Percentiles rank a stretch among this genome's conserved stretches.
Evolutionary conservation across 345 rosid genomes (phyloP).

Genomic region (Salix arbutifolia): DNA sequence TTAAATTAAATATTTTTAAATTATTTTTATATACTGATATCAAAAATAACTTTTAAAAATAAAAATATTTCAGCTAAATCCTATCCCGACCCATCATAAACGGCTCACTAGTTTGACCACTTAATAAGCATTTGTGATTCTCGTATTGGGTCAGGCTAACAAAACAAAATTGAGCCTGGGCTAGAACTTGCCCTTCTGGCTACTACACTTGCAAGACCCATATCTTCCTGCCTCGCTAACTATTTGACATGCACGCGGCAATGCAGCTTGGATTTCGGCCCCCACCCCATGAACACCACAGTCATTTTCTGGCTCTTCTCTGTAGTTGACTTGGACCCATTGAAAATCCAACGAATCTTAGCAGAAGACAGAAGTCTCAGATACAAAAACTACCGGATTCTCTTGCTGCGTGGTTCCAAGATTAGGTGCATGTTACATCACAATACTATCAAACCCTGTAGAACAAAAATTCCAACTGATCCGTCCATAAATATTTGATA

Average conservation of each 20-base stretch:
- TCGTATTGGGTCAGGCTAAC: background rate
- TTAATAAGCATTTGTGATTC: background rate
- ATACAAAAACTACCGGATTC: background rate
- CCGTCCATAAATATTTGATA: background rate
- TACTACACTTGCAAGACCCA: background rate
- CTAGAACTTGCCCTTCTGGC: background rate
- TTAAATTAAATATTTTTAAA: too few relatives aligned
- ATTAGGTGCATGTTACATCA: slow-evolving; percentile 41
- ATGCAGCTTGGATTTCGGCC: background rate
- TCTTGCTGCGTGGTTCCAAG: slow-evolving; percentile 17
- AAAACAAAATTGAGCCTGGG: background rate
- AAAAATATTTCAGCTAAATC: too few relatives aligned
- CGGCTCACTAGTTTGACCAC: background rate
- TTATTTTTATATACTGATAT: too few relatives aligned
- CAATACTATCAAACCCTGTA: slow-evolving; percentile 12
- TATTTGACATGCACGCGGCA: background rate
- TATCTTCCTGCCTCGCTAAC: background rate
- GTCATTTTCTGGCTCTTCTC: background rate
- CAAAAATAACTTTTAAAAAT: too few relatives aligned
- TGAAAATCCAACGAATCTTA: background rate
- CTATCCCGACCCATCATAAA: background rate
- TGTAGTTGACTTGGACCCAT: background rate
- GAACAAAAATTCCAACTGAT: slow-evolving; percentile 20
- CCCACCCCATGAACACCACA: background rate
- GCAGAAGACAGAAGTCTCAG: background rate